These are phyloP conservation scores for Yarrowia galli DNA, from an alignment of 1,139 yeast species.

Conservation along the genomic window DNA sequence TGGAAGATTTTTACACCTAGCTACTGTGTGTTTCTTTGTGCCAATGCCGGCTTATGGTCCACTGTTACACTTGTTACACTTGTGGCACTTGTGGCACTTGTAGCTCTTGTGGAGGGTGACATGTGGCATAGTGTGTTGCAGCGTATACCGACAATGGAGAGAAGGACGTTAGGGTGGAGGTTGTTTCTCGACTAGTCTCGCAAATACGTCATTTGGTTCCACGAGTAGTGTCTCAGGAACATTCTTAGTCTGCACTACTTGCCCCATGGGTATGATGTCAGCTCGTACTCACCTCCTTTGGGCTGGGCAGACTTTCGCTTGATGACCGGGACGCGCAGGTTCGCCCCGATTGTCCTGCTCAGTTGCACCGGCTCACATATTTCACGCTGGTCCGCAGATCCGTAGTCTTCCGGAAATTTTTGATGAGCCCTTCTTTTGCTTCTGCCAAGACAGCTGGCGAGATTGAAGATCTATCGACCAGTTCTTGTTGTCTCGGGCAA, in stretches of 20 bases:
- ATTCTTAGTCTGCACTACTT: not conserved
- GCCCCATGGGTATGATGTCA: too few species aligned
- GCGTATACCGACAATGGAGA: not conserved
- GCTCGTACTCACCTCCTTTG: not conserved
- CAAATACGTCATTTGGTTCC: not conserved
- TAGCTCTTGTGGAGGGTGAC: constrained; percentile 17
- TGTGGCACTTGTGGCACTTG: constrained; percentile 9
- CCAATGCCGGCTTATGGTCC: too few species aligned
- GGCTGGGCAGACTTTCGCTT: constrained; percentile 27
- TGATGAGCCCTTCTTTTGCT: not conserved
- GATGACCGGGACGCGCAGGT: not conserved
- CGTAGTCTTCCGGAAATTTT: constrained; percentile 8
- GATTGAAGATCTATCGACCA: constrained; percentile 11
- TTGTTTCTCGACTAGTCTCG: not conserved
- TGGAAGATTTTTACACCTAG: not conserved
- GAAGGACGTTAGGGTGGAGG: constrained; percentile 16
- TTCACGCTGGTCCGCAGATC: constrained; percentile 24
- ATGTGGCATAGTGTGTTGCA: not conserved
- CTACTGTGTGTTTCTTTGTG: not conserved
- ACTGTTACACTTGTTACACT: constrained; percentile 6
- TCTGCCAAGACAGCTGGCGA: constrained; percentile 23
- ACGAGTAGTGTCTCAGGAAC: not conserved
- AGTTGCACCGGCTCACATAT: constrained; percentile 12
- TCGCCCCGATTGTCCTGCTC: constrained; percentile 18
- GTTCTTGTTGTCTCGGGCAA: not conserved